Conservation (phyloP, 805 yeast genomes). For the Suhomyces kilbournensis region DNA sequence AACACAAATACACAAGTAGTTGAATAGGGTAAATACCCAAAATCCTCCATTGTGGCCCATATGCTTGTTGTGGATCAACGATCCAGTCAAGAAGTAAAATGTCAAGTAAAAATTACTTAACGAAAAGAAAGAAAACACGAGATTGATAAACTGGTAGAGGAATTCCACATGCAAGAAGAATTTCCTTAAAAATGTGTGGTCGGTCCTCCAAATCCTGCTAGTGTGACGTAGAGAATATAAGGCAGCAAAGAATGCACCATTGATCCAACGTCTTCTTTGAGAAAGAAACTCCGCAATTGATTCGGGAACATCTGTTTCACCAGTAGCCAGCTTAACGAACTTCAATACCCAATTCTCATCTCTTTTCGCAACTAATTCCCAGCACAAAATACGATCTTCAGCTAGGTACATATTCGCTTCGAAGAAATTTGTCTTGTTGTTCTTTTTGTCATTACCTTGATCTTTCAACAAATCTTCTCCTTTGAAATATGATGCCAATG, state of each 20-base stretch:
- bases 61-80: conserved; percentile 47
- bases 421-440: conserved; percentile 69
- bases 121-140: conserved; percentile 24
- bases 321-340: conserved; percentile 29
- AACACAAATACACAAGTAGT: conserved; percentile 78
- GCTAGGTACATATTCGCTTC: conserved; percentile 64
- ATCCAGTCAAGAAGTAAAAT: conserved; percentile 57
- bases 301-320: conserved; percentile 30
- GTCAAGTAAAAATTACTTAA: conserved; percentile 28
- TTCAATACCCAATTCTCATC: conserved; percentile 28
- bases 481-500: conserved; percentile 80
- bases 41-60: conserved; percentile 73
- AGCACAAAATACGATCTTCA: conserved; percentile 28
- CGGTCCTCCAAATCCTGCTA: conserved; percentile 24
- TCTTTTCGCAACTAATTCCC: conserved; percentile 28
- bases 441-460: conserved; percentile 19
- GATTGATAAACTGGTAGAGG: conserved; percentile 19
- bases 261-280: conserved; percentile 29
- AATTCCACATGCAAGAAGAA: conserved; percentile 25
- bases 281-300: conserved; percentile 24
- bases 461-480: conserved; percentile 62
- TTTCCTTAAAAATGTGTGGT: conserved; percentile 20
- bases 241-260: conserved; percentile 30
- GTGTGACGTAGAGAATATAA: conserved; percentile 23
- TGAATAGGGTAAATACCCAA: conserved; percentile 79